These are phyloP conservation scores for Chamaecrista fasciculata DNA, from an alignment of 306 rosid genomes.

Conservation along the genomic window DNA sequence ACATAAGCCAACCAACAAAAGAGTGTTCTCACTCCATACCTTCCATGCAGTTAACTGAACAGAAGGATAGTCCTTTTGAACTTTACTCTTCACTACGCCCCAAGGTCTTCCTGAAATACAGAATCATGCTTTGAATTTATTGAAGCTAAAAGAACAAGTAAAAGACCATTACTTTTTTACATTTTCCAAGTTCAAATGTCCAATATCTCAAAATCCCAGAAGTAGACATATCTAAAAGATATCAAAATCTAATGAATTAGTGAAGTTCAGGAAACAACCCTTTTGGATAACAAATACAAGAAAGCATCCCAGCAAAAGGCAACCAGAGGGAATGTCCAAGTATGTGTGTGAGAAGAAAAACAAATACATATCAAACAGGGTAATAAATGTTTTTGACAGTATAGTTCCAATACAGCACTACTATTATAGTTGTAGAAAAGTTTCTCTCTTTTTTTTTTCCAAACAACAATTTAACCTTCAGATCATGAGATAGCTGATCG, in stretches of 20 bases:
- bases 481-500: not conserved
- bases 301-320: no score
- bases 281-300: not conserved
- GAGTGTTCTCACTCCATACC: constrained; percentile 44
- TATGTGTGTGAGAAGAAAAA: not conserved
- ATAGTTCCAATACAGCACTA: no score
- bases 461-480: not conserved
- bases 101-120: constrained; percentile 73
- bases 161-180: not conserved
- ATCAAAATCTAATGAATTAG: not conserved
- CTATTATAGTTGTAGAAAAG: no score
- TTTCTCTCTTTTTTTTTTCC: not conserved
- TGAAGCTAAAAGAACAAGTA: not conserved
- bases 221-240: not conserved
- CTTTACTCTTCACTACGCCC: constrained; percentile 56
- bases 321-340: not conserved
- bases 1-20: constrained; percentile 5
- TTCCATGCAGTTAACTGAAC: constrained; percentile 91
- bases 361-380: not conserved
- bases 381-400: no score
- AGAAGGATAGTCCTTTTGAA: constrained; percentile 67
- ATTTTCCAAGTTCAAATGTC: not conserved
- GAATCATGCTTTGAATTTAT: constrained; percentile 16
- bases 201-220: not conserved
- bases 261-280: not conserved